A percentile compares a stretch with the other conserved stretches of the same genome.
Evolutionary conservation across 2,329 filamentous ascomycete species (phyloP).

Genomic region (Truncatella angustata): DNA sequence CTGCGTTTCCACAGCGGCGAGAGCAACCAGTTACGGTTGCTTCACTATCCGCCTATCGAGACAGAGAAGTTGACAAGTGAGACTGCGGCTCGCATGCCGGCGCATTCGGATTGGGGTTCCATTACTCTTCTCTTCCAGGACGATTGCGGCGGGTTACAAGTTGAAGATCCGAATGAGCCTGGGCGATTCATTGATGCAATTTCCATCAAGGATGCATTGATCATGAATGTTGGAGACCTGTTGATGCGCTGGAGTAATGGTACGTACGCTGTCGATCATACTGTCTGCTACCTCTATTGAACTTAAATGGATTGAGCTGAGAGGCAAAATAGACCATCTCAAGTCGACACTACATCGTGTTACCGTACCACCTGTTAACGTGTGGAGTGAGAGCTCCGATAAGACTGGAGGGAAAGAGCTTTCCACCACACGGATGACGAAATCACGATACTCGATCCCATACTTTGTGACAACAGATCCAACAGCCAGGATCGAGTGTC

Average conservation of each 20-base stretch:
- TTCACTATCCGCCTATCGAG: constrained; percentile 55
- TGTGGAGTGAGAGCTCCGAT: no score
- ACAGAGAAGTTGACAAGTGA: constrained; percentile 40
- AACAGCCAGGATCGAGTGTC: constrained; percentile 48
- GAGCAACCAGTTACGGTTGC: constrained; percentile 58
- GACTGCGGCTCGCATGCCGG: constrained; percentile 32
- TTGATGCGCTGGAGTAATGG: constrained; percentile 41
- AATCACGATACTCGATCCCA: constrained; percentile 56
- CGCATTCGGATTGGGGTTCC: constrained; percentile 33
- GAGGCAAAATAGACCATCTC: constrained; percentile 41
- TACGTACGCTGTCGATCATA: constrained; percentile 15
- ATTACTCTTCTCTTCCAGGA: constrained; percentile 49
- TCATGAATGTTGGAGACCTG: constrained; percentile 35
- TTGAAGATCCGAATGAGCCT: constrained; percentile 35
- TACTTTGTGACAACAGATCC: constrained; percentile 56
- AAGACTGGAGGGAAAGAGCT: no score
- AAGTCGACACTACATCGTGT: constrained; percentile 55
- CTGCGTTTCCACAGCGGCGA: constrained; percentile 49
- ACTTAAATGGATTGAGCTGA: no score
- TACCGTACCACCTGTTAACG: constrained; percentile 40
- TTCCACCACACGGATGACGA: no score
- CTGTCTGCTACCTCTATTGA: no score
- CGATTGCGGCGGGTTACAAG: constrained; percentile 42
- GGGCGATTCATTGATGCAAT: constrained; percentile 36
- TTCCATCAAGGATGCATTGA: constrained; percentile 26